These are phyloP conservation scores for Stephanodiscus minutulus DNA, from an alignment of 108 stramenopile genomes.

Conservation along the genomic window DNA sequence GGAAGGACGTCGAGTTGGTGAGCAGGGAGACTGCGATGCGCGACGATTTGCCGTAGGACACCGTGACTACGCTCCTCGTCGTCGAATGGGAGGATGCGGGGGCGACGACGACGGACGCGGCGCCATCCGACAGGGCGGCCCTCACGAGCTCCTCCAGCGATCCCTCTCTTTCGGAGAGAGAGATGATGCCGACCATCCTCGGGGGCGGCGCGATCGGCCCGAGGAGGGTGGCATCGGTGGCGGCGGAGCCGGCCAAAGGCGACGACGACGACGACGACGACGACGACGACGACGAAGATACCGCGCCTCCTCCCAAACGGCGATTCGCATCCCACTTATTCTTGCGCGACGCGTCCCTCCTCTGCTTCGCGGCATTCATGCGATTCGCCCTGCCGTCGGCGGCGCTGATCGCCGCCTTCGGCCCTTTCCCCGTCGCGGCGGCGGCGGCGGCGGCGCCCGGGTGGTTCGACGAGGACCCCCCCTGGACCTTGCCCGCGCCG, in stretches of 20 bases:
- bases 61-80: constrained; percentile 55
- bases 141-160: constrained; percentile 66
- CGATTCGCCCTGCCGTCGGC: constrained; percentile 53
- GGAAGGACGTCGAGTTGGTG: constrained; percentile 73
- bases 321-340: constrained; percentile 54
- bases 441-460: constrained; percentile 12
- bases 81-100: neutral
- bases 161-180: constrained; percentile 60
- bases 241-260: too few relatives aligned
- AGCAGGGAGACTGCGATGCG: constrained; percentile 62
- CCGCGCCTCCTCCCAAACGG: constrained; percentile 19
- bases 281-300: neutral
- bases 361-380: constrained; percentile 62
- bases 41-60: constrained; percentile 41
- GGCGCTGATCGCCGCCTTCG: neutral
- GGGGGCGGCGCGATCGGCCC: too few relatives aligned
- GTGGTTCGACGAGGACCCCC: constrained; percentile 14
- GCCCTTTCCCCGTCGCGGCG: constrained; percentile 13
- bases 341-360: constrained; percentile 57
- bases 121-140: constrained; percentile 39
- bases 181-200: constrained; percentile 87
- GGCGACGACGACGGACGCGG: constrained; percentile 46
- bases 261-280: neutral
- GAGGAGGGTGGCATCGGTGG: too few relatives aligned
- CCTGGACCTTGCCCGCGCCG: constrained; percentile 66